Evolutionary conservation across 306 rosid genomes (phyloP).

Genomic region (Prunus padus): DNA sequence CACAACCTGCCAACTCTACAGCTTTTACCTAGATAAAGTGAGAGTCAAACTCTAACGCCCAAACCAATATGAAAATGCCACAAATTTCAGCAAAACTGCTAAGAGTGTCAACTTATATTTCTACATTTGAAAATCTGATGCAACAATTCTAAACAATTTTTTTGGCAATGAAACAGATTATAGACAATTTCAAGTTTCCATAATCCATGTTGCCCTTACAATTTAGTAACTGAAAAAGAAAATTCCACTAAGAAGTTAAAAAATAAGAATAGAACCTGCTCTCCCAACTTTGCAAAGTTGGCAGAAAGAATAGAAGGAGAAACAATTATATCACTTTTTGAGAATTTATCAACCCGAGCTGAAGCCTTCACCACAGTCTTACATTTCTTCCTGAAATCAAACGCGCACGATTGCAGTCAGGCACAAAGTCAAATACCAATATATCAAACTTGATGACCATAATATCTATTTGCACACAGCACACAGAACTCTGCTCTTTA

Average conservation of each 20-base stretch:
- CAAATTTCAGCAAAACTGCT: constrained; percentile 16
- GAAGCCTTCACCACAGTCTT: constrained; percentile 75
- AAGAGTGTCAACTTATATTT: constrained; percentile 22
- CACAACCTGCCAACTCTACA: constrained; percentile 99
- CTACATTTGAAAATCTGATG: constrained; percentile 10
- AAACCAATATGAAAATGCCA: constrained; percentile 3
- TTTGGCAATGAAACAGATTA: not conserved
- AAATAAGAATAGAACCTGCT: constrained; percentile 59
- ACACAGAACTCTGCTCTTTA: not conserved
- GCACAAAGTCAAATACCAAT: not conserved
- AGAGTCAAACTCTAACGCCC: constrained; percentile 36
- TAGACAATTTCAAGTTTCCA: not conserved
- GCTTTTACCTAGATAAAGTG: constrained; percentile 76
- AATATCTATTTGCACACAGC: not conserved
- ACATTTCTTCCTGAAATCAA: constrained; percentile 59
- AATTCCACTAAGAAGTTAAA: constrained; percentile 5
- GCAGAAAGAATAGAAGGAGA: constrained; percentile 98
- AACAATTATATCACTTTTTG: constrained; percentile 82
- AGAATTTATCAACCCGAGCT: constrained; percentile 87
- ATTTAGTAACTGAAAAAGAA: not conserved
- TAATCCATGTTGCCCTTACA: not conserved
- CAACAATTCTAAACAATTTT: not conserved
- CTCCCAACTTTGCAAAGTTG: constrained; percentile 90
- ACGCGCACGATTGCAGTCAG: constrained; percentile 2
- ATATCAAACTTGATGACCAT: not conserved